phyloP scores from a whole-genome alignment of 2,329 filamentous ascomycete genomes.

The Clarireedia homoeocarpa region DNA sequence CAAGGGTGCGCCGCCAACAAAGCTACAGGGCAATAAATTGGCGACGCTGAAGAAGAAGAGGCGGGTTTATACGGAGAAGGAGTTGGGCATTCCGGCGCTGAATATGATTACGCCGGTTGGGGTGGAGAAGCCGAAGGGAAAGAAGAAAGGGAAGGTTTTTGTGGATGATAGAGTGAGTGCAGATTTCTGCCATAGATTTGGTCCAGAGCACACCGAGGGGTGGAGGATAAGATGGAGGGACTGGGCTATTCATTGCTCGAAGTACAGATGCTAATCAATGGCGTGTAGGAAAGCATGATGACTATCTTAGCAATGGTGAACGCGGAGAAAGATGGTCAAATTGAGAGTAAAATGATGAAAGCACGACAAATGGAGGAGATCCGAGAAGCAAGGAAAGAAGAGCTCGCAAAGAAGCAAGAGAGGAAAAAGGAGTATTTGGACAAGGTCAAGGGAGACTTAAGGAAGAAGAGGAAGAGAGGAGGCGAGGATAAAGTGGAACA shows the following conservation, averaged over 20 bases:
- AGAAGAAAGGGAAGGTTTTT: conserved; percentile 98
- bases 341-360: conserved; percentile 97
- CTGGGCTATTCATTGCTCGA: neutral
- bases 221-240: neutral
- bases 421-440: conserved; percentile 71
- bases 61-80: conserved; percentile 76
- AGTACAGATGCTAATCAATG: conserved; percentile 4
- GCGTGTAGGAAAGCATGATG: conserved; percentile 74
- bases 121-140: conserved; percentile 85
- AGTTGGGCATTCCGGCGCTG: conserved; percentile 70
- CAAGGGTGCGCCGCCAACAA: conserved; percentile 39
- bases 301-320: conserved; percentile 93
- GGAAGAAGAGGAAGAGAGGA: conserved; percentile 59
- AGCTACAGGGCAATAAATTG: conserved; percentile 35
- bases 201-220: neutral
- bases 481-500: conserved; percentile 35
- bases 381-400: conserved; percentile 73
- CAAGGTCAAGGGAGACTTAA: conserved; percentile 70
- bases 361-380: conserved; percentile 94
- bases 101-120: conserved; percentile 90
- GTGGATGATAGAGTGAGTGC: conserved; percentile 74
- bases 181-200: neutral
- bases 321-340: conserved; percentile 92
- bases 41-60: conserved; percentile 56
- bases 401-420: conserved; percentile 72